A percentile compares a stretch with the other conserved stretches of the same genome.
These are phyloP conservation scores for Setaria italica DNA, from an alignment of 202 grass and related monocot genomes.

Conservation along the genomic window DNA sequence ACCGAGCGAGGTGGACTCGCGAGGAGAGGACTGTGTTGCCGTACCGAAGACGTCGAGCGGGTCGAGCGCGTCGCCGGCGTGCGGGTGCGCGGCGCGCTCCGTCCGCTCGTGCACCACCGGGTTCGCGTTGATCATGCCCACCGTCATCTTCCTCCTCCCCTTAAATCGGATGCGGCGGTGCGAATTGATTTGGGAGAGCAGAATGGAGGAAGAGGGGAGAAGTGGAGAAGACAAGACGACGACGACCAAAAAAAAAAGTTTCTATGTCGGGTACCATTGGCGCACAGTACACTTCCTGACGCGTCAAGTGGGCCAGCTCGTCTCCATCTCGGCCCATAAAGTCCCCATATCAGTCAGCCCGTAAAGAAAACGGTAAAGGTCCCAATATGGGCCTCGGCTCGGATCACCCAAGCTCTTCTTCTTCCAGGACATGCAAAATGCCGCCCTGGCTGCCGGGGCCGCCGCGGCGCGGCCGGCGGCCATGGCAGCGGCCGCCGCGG, in stretches of 20 bases:
- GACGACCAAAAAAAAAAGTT: neutral
- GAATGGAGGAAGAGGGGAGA: slow-evolving; percentile 5
- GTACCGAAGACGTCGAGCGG: slow-evolving; percentile 85
- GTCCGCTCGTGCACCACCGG: slow-evolving; percentile 86
- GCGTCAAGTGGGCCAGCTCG: neutral
- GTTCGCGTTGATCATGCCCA: slow-evolving; percentile 98
- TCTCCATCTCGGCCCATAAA: neutral
- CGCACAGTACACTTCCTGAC: neutral
- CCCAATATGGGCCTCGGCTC: neutral
- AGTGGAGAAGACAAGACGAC: neutral
- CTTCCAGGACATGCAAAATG: slow-evolving; percentile 49
- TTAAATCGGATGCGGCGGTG: neutral
- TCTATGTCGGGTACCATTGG: slow-evolving; percentile 3
- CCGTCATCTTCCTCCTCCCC: slow-evolving; percentile 60
- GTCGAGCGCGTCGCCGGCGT: slow-evolving; percentile 68
- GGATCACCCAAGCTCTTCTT: neutral
- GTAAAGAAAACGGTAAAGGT: neutral
- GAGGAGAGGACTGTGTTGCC: neutral
- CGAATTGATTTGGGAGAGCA: slow-evolving; percentile 35
- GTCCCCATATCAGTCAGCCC: neutral
- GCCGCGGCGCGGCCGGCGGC: slow-evolving; percentile 8
- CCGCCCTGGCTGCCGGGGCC: slow-evolving; percentile 26
- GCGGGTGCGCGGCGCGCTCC: slow-evolving; percentile 61
- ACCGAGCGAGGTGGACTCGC: neutral
- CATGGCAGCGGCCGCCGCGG: neutral